These are phyloP conservation scores for Cystobasidium ongulense DNA, from an alignment of 768 basidiomycete species.

Conservation along the genomic window DNA sequence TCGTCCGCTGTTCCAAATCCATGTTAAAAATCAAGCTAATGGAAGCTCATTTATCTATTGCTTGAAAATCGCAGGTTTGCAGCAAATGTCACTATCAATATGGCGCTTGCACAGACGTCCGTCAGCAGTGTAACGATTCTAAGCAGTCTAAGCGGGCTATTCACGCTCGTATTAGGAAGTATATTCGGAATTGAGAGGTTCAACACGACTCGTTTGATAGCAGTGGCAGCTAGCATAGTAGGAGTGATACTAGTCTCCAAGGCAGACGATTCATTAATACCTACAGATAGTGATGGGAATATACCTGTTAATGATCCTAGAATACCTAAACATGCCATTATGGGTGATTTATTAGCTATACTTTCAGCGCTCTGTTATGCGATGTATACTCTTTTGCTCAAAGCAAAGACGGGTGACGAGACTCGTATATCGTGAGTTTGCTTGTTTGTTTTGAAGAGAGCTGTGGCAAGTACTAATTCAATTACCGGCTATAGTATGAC, in stretches of 20 bases:
- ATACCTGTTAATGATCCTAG: neutral
- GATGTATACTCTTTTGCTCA: constrained; percentile 77
- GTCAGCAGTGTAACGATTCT: constrained; percentile 90
- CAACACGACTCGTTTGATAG: constrained; percentile 61
- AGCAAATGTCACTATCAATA: constrained; percentile 87
- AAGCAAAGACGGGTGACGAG: constrained; percentile 48
- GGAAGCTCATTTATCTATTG: too few species aligned
- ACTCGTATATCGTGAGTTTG: constrained; percentile 34
- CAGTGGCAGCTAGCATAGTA: constrained; percentile 68
- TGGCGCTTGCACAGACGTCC: constrained; percentile 72
- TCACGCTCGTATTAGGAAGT: constrained; percentile 76
- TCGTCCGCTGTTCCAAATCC: too few species aligned
- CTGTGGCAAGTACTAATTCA: too few species aligned
- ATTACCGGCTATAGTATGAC: too few species aligned
- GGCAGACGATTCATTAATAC: constrained; percentile 55
- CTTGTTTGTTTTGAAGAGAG: neutral
- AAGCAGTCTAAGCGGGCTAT: constrained; percentile 60
- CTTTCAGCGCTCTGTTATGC: constrained; percentile 83
- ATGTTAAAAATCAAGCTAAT: too few species aligned
- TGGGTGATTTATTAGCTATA: constrained; percentile 77
- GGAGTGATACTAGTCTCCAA: constrained; percentile 83
- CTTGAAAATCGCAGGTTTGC: constrained; percentile 53
- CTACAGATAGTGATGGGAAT: neutral
- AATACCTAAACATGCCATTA: constrained; percentile 46
- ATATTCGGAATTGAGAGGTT: constrained; percentile 72